These are phyloP conservation scores for Lipomyces lipofer DNA, from an alignment of 805 yeast species.

Conservation along the genomic window DNA sequence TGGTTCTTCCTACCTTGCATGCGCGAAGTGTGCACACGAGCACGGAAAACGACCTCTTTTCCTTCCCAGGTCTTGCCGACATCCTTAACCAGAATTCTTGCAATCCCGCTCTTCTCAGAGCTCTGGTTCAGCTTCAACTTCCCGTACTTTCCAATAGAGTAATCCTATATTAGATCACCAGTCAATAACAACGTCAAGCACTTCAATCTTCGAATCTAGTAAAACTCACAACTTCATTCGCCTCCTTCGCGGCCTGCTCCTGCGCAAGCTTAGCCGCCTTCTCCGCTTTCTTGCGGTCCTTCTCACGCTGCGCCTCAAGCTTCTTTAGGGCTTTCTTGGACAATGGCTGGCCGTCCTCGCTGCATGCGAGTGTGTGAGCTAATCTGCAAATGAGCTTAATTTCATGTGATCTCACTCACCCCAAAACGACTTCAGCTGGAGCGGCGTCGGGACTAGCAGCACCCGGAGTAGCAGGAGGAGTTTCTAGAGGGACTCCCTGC, in stretches of 20 bases:
- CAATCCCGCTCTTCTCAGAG: conserved; percentile 59
- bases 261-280: conserved; percentile 83
- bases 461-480: conserved; percentile 17
- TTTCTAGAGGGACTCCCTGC: conserved; percentile 4
- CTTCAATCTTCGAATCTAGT: background rate
- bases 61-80: conserved; percentile 64
- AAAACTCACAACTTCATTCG: conserved; percentile 54
- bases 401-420: conserved; percentile 7
- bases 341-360: conserved; percentile 80
- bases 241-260: conserved; percentile 78
- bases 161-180: conserved; percentile 48
- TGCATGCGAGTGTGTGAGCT: conserved; percentile 30
- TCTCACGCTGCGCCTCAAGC: conserved; percentile 88
- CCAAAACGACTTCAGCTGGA: conserved; percentile 17
- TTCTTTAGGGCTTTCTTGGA: conserved; percentile 95
- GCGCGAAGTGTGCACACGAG: conserved; percentile 90
- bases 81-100: conserved; percentile 59
- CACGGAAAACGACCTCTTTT: conserved; percentile 79
- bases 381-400: background rate
- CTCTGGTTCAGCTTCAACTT: conserved; percentile 85
- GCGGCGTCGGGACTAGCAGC: background rate
- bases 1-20: conserved; percentile 57
- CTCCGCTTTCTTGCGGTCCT: conserved; percentile 89
- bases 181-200: background rate
- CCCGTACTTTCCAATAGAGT: conserved; percentile 87